Evolutionary conservation across 371 early-diverging fungal species (phyloP).

Genomic region (Syncephalastrum monosporum): DNA sequence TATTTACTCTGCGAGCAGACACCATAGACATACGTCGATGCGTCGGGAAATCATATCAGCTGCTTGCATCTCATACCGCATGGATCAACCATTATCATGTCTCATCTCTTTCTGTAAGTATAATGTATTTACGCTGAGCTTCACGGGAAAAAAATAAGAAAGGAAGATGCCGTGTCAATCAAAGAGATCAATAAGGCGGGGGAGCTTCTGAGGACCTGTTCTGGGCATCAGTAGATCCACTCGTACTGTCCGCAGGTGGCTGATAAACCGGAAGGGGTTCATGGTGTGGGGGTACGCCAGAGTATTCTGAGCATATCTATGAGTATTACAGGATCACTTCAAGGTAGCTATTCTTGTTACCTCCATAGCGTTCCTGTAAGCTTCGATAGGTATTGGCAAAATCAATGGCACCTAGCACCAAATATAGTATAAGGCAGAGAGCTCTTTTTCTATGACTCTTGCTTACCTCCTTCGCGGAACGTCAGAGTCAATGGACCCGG

Average conservation of each 20-base stretch:
- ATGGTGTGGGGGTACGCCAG: slow-evolving; percentile 33
- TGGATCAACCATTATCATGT: no score
- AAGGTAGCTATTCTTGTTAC: slow-evolving; percentile 11
- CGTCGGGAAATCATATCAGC: no score
- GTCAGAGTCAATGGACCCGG: slow-evolving; percentile 36
- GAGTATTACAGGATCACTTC: background rate
- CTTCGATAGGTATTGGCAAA: slow-evolving; percentile 42
- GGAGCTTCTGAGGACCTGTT: no score
- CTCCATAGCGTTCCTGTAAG: slow-evolving; percentile 35
- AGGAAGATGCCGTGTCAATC: no score
- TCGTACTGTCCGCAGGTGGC: slow-evolving; percentile 4
- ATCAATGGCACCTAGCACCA: slow-evolving; percentile 45
- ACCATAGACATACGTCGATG: no score
- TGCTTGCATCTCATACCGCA: no score
- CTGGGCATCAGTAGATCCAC: background rate
- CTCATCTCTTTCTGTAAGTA: no score
- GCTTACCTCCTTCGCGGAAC: slow-evolving; percentile 54
- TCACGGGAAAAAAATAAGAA: no score
- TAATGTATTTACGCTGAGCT: no score
- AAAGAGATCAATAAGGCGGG: no score
- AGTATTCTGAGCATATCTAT: slow-evolving; percentile 20
- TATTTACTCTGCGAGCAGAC: no score
- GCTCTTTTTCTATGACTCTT: background rate
- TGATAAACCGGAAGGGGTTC: slow-evolving; percentile 41
- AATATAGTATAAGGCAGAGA: background rate